Percentiles rank a stretch among this genome's conserved stretches.
Conservation (phyloP, 108 stramenopile species). For the Pseudonitzschia multiseries region DNA sequence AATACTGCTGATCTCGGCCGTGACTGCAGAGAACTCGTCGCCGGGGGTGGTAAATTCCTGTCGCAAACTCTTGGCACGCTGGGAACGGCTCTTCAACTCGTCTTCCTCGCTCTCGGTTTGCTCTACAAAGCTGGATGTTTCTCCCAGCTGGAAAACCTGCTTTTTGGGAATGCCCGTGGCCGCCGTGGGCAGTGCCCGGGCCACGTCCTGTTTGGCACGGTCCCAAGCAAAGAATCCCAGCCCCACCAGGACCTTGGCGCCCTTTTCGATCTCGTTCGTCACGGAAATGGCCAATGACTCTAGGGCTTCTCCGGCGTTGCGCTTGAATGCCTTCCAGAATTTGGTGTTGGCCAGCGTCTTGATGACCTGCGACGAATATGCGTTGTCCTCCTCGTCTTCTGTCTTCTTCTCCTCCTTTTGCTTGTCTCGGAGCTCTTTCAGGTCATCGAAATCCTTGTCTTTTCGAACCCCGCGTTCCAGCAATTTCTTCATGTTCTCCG, state of each 20-base stretch:
- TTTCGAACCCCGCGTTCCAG: constrained; percentile 54
- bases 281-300: constrained; percentile 71
- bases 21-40: constrained; percentile 77
- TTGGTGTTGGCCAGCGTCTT: constrained; percentile 63
- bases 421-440: background rate
- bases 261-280: constrained; percentile 72
- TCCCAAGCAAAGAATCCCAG: constrained; percentile 77
- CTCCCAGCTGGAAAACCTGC: constrained; percentile 11
- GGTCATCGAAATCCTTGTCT: background rate
- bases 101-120: background rate
- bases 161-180: constrained; percentile 34
- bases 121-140: constrained; percentile 7
- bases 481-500: constrained; percentile 60
- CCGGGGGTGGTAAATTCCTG: constrained; percentile 64
- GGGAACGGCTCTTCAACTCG: background rate
- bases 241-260: constrained; percentile 53
- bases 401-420: constrained; percentile 17
- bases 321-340: constrained; percentile 68
- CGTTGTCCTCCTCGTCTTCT: constrained; percentile 18
- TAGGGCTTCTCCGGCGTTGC: constrained; percentile 57
- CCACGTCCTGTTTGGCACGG: constrained; percentile 65
- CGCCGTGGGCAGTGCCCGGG: constrained; percentile 68
- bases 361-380: constrained; percentile 31
- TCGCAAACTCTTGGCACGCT: constrained; percentile 20
- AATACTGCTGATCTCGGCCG: constrained; percentile 65